Base-by-base conservation (phyloP, 176 grass and related monocot genomes). In the Musa acuminata region DNA sequence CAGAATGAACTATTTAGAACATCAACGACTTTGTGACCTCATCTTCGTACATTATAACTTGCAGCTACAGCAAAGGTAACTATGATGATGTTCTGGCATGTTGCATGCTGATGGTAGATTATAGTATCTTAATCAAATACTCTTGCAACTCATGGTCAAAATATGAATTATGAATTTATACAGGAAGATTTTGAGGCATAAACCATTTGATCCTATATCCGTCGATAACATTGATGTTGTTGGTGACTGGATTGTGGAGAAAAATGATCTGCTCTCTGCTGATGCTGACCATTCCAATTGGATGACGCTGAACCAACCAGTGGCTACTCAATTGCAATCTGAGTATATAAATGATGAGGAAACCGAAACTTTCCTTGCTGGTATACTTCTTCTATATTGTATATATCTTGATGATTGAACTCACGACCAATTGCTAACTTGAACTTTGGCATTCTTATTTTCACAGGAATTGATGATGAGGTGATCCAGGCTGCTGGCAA, bases 21-120 rank as follows among this genome's bases (percentile, higher is more conserved):
- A 87, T 72, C 90, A 87, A 25, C 67, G 87, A 53, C 72, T 93
- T 50, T 73, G 81, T 67, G 82, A 97, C 66, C 90, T 97, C 29
- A 90, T 79, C 63, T 93, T 90, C 87, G 90, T 97, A 27, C 94
- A 88, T 54, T 92, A 92, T 83, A 97, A 97, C 84, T 75, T 97
- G 24, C 81, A 84, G 53, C 79, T 97, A 58, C 94, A 93, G 49
- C 84, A 90, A 81, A 93, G 86, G 94, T 93, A 80, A 88, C 17
- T 19, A 25, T 29, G 80, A 43, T 43, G 35, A 43, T 43, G 35
- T 43, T 43, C 35, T 43, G 35, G 35, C 3, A 6, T 43, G 35
- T 43, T 43, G 35, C 35, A 6, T 43, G 3, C 35, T 43, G 35
- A 43, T 43, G 35, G 35, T 43, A 43, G 4, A 43, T 43, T 43